These are phyloP conservation scores for Pelargonium myrrhifolium DNA, from an alignment of 441 rosid genomes.

Conservation along the genomic window DNA sequence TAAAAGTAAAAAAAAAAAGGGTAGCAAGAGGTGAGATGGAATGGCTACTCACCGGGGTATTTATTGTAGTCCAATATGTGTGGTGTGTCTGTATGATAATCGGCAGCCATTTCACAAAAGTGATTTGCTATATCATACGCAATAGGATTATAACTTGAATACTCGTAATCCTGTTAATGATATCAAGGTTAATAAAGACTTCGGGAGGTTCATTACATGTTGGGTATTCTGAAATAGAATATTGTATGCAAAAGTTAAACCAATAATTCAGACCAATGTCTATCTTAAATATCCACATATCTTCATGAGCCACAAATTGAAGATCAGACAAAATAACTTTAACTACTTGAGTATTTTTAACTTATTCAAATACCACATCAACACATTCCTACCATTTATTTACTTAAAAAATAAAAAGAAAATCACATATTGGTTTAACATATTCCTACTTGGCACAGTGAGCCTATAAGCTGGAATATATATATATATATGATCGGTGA, in stretches of 20 bases:
- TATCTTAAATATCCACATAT: neutral
- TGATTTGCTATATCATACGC: slow-evolving; percentile 93
- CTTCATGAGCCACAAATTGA: neutral
- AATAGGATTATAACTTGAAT: slow-evolving; percentile 77
- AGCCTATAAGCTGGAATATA: too few species aligned
- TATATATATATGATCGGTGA: too few species aligned
- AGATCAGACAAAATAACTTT: neutral
- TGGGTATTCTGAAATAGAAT: neutral
- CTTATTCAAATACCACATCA: too few species aligned
- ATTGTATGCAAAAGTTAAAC: neutral
- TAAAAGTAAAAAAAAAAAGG: slow-evolving; percentile 10
- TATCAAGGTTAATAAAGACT: neutral
- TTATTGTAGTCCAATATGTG: slow-evolving; percentile 71
- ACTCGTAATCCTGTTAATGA: slow-evolving; percentile 71
- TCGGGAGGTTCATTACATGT: neutral
- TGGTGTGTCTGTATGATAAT: slow-evolving; percentile 85
- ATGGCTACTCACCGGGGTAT: slow-evolving; percentile 56
- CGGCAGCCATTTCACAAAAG: slow-evolving; percentile 95
- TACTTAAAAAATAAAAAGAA: too few species aligned
- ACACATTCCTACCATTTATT: too few species aligned
- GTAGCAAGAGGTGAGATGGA: slow-evolving; percentile 8
- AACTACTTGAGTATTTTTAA: neutral
- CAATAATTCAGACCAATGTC: neutral
- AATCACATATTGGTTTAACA: too few species aligned
- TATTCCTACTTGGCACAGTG: too few species aligned